phyloP scores from a whole-genome alignment of 2,329 filamentous ascomycete species.

The Aspergillus tanneri region DNA sequence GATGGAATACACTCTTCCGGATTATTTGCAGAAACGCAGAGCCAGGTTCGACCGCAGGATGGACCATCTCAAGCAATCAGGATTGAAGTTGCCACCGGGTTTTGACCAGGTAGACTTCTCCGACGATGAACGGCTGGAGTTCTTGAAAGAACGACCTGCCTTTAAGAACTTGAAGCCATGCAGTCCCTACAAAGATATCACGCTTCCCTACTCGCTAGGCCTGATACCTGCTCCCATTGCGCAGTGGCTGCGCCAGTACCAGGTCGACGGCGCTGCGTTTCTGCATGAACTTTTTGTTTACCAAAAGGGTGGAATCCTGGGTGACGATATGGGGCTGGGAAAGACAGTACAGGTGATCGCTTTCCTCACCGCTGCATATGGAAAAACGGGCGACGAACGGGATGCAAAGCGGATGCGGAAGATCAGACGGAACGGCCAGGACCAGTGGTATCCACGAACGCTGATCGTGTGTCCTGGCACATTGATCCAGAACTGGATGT shows the following conservation, averaged over 20 bases:
- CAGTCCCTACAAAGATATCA: slow-evolving; percentile 70
- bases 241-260: slow-evolving; percentile 88
- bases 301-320: slow-evolving; percentile 84
- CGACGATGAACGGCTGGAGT: slow-evolving; percentile 63
- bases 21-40: slow-evolving; percentile 70
- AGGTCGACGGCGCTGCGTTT: slow-evolving; percentile 80
- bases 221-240: slow-evolving; percentile 85
- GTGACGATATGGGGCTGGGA: slow-evolving; percentile 96
- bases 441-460: slow-evolving; percentile 76
- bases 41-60: slow-evolving; percentile 65
- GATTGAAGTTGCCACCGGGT: slow-evolving; percentile 72
- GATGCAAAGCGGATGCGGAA: slow-evolving; percentile 87
- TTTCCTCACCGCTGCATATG: slow-evolving; percentile 87
- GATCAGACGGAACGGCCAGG: slow-evolving; percentile 60
- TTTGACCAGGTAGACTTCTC: slow-evolving; percentile 76
- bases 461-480: slow-evolving; percentile 87
- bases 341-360: slow-evolving; percentile 97
- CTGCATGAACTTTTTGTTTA: slow-evolving; percentile 87
- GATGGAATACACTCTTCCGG: slow-evolving; percentile 63
- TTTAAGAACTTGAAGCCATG: slow-evolving; percentile 65
- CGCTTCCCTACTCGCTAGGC: slow-evolving; percentile 71
- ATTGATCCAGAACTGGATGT: slow-evolving; percentile 86
- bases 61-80: slow-evolving; percentile 62
- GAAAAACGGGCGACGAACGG: slow-evolving; percentile 85
- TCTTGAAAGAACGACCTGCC: slow-evolving; percentile 67